phyloP scores from a whole-genome alignment of 345 rosid genomes.

The Eutrema heterophyllum region DNA sequence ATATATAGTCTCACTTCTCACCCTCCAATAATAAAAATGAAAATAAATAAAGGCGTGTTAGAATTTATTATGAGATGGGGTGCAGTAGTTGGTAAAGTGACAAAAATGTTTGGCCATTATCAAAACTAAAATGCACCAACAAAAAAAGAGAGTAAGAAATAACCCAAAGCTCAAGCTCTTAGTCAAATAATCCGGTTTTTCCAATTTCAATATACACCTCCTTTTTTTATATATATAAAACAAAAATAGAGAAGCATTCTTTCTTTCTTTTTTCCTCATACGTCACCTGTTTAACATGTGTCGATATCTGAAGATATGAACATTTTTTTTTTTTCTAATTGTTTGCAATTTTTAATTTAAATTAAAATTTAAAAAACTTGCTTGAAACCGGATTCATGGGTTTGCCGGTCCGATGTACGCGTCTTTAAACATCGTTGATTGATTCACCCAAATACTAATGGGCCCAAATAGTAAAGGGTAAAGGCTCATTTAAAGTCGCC shows the following conservation, averaged over 20 bases:
- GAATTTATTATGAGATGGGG: not conserved
- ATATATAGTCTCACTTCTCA: slow-evolving; percentile 21
- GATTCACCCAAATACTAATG: not conserved
- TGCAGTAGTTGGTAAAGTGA: slow-evolving; percentile 27
- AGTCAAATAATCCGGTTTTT: not conserved
- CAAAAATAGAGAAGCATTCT: not conserved
- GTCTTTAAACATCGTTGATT: not conserved
- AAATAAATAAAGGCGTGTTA: slow-evolving; percentile 1
- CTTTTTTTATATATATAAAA: no score
- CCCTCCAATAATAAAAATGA: slow-evolving; percentile 25
- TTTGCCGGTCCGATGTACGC: not conserved
- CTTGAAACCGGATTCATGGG: no score
- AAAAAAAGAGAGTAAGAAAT: no score
- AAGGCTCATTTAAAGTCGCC: no score
- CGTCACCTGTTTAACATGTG: not conserved
- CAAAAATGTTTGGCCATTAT: slow-evolving; percentile 26
- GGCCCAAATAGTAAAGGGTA: not conserved
- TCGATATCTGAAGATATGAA: not conserved
- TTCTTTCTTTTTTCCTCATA: not conserved
- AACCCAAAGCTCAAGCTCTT: no score
- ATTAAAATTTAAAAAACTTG: no score
- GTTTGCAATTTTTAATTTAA: not conserved
- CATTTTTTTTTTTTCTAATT: not conserved
- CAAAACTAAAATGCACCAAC: slow-evolving; percentile 12
- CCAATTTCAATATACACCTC: not conserved